These are phyloP conservation scores for Sporothrix euskadiensis DNA, from an alignment of 2,329 filamentous ascomycete species.

Conservation along the genomic window DNA sequence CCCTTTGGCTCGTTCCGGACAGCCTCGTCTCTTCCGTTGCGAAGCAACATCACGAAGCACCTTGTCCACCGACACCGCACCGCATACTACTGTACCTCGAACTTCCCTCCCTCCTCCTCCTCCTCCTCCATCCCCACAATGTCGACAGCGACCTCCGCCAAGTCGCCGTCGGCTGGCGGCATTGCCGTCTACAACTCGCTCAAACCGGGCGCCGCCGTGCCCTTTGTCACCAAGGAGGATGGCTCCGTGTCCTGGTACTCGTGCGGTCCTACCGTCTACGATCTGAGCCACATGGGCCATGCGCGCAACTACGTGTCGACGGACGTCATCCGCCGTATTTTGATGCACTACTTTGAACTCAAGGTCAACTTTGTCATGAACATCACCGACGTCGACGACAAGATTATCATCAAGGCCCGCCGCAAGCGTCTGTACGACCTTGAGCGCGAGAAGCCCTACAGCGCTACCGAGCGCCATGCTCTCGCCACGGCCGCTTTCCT, in stretches of 20 bases:
- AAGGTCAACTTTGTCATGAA: constrained; percentile 75
- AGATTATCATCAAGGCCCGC: constrained; percentile 42
- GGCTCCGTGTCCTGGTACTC: constrained; percentile 34
- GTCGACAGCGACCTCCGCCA: constrained; percentile 15
- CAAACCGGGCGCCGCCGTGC: constrained; percentile 66
- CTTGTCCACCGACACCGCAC: neutral
- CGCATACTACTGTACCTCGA: constrained; percentile 14
- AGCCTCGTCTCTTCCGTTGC: neutral
- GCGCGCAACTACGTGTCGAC: constrained; percentile 76
- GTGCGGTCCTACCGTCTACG: constrained; percentile 55
- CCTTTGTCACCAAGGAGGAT: constrained; percentile 32
- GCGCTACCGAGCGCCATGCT: constrained; percentile 30
- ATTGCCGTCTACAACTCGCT: constrained; percentile 80
- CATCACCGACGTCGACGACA: constrained; percentile 71
- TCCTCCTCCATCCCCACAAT: neutral
- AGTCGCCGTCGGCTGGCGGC: constrained; percentile 21
- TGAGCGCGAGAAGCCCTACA: constrained; percentile 33
- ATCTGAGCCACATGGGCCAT: constrained; percentile 73
- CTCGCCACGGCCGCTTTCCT: constrained; percentile 33
- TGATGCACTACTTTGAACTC: constrained; percentile 70
- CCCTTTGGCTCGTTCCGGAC: neutral
- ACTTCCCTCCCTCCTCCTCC: neutral
- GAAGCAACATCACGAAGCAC: neutral
- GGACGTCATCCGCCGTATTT: constrained; percentile 70
- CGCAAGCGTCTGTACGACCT: constrained; percentile 35